Evolutionary conservation across 352 stramenopile species (phyloP), one percentile per base, ranked within the genome.

Genomic region (Globisporangium perplexum): DNA sequence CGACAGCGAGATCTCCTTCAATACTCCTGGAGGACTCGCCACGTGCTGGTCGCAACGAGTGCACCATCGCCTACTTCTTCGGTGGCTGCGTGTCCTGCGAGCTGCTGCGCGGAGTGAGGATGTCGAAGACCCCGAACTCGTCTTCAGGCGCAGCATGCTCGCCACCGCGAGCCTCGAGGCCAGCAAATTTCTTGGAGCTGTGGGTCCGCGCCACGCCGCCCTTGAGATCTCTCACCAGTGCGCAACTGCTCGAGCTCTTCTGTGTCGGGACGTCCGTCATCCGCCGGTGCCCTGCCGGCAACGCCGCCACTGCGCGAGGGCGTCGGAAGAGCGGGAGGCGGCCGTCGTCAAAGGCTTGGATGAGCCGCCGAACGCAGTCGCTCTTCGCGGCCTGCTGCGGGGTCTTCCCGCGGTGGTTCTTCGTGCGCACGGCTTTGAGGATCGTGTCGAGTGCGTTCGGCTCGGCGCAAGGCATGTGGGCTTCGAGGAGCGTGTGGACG

Each of bases 311-410:
- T 0, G 28, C 22, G 35, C 69, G 57, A 30, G 60, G 23, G n/a
- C 60, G 62, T 17, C 60, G 62, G 10, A 75, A 61, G 26, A 63
- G 60, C 15, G 45, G 60, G 3, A 69, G 28, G 12, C 72, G 63
- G 2, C 76, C 76, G 63, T 80, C 74, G 28, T 87, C 69, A 23
- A 76, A 74, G 7, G 68, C 62, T 43, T 80, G 72, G 14, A 87
- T 57, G 26, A 76, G 41, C 2, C 58, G 55, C 11, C 70, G 69
- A 30, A 83, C 58, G n/a, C 57, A 69, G 7, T 76, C 73, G 36
- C 63, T 75, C 55, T 74, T 85, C 5, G 73, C 53, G 17, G 85
- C 20, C 10, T 64, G 47, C 20, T 57, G 53, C 5, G 76, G 69
- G 12, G 71, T 82, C 26, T 72, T 76, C 6, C 70, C 68, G 18